phyloP scores from a whole-genome alignment of 345 rosid genomes.

The Eutrema japonicum region DNA sequence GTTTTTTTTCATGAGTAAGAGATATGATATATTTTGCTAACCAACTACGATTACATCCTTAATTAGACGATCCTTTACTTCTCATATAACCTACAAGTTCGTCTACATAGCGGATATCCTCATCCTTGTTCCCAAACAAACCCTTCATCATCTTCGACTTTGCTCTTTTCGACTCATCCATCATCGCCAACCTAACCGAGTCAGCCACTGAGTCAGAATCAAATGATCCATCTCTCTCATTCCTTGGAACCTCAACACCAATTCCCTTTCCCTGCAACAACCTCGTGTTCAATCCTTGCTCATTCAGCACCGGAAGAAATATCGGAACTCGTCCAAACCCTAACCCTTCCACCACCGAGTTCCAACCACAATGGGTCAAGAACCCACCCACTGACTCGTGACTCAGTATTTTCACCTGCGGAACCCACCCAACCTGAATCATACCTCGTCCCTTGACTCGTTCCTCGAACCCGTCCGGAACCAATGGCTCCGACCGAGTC shows the following conservation, averaged over 20 bases:
- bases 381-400: slow-evolving; percentile 53
- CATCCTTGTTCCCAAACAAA: slow-evolving; percentile 39
- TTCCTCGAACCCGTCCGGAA: slow-evolving; percentile 47
- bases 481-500: background rate
- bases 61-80: background rate
- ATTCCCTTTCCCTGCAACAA: slow-evolving; percentile 45
- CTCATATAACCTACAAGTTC: slow-evolving; percentile 31
- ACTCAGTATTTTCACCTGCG: slow-evolving; percentile 45
- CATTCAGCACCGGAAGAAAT: slow-evolving; percentile 46
- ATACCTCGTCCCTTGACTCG: slow-evolving; percentile 42
- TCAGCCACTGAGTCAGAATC: slow-evolving; percentile 46
- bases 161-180: slow-evolving; percentile 30
- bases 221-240: slow-evolving; percentile 51
- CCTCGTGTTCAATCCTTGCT: slow-evolving; percentile 55
- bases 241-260: slow-evolving; percentile 48
- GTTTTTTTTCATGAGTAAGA: too few species aligned
- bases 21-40: too few species aligned
- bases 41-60: too few species aligned
- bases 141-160: slow-evolving; percentile 39
- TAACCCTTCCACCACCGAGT: slow-evolving; percentile 53
- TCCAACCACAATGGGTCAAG: slow-evolving; percentile 56
- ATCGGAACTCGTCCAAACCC: slow-evolving; percentile 45
- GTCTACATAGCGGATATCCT: slow-evolving; percentile 23
- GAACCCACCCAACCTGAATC: slow-evolving; percentile 48
- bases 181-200: slow-evolving; percentile 46